Evolutionary conservation across 2,329 filamentous ascomycete genomes (phyloP), one percentile per base, ranked within the genome.

Genomic region (Xylaria sp.): DNA sequence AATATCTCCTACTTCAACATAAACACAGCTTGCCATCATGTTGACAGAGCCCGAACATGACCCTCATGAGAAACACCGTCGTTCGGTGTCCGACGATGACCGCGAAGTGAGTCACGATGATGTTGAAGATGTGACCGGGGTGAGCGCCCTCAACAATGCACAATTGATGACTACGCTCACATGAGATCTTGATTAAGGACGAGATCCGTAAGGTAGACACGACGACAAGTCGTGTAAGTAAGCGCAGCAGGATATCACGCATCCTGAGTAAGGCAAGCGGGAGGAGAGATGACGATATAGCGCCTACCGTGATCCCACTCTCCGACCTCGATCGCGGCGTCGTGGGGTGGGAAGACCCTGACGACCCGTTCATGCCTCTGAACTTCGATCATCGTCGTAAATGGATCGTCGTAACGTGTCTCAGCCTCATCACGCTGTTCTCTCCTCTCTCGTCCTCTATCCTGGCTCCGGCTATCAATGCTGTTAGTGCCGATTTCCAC

Each of bases 391-490:
- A 72, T 6, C 76, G 77, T 20, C 86, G 83, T 72, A 90, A 90
- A 80, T 90, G 88, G 88, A 76, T 84, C 20, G 83, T 87, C 42
- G 84, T 87, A 6, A 77, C 83, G 57, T 83, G 88, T 20, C 83
- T 91, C 23, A 84, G 88, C 0, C 79, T 81, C 69, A 90, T 90
- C 75, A 90, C 89, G 9, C 86, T 91, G 71, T 86, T 91, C 74
- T 90, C 89, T 0, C 88, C 89, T 0, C 87, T 91, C 31, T 87
- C 88, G 0, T 90, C 88, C 6, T 89, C 88, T 1, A 90, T 91
- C 63, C 78, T 87, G 20, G 82, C 85, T 1, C 85, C 86, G 2
- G 84, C 83, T 38, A 83, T 86, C 62, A 66, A 68, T 1, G 76
- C 79, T 40, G 77, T 87, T 28, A 81, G 82, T 71, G 69, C 69